These are phyloP conservation scores for Pontederia paniculata DNA, from an alignment of 176 grass and related monocot genomes.

Conservation along the genomic window DNA sequence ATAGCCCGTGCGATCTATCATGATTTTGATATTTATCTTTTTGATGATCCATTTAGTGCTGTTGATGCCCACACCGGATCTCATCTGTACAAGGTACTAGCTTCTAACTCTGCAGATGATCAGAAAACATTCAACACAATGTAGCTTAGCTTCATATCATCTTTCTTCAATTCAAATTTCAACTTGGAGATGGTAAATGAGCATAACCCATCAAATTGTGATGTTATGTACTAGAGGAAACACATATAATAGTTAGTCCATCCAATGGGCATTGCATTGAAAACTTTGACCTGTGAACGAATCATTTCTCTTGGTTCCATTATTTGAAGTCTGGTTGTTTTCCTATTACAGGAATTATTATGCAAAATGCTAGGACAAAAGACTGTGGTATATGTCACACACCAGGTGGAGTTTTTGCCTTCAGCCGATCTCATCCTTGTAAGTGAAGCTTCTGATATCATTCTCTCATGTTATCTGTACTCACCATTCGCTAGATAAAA, in stretches of 20 bases:
- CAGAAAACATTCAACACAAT: too few relatives aligned
- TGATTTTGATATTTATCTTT: conserved; percentile 61
- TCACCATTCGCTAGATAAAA: background rate
- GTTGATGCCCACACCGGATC: conserved; percentile 54
- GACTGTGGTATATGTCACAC: conserved; percentile 87
- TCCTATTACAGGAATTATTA: conserved; percentile 48
- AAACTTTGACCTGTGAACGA: too few relatives aligned
- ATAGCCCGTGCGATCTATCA: conserved; percentile 63
- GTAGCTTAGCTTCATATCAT: too few relatives aligned
- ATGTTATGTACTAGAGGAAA: too few relatives aligned
- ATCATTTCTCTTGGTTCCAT: background rate
- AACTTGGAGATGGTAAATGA: too few relatives aligned
- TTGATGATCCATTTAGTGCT: conserved; percentile 76
- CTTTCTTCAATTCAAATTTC: background rate
- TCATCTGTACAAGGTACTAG: conserved; percentile 53
- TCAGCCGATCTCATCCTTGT: conserved; percentile 85
- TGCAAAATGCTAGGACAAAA: conserved; percentile 39
- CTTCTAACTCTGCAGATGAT: background rate
- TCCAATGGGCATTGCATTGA: too few relatives aligned
- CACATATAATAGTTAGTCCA: too few relatives aligned
- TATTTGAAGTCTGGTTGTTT: background rate
- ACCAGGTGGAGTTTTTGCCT: conserved; percentile 86
- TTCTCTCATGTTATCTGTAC: background rate
- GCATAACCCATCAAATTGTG: too few relatives aligned
- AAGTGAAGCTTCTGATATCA: conserved; percentile 14